Evolutionary conservation across 2,329 filamentous ascomycete species (phyloP), one percentile per base, ranked within the genome.

Genomic region (Didymella keratinophila): DNA sequence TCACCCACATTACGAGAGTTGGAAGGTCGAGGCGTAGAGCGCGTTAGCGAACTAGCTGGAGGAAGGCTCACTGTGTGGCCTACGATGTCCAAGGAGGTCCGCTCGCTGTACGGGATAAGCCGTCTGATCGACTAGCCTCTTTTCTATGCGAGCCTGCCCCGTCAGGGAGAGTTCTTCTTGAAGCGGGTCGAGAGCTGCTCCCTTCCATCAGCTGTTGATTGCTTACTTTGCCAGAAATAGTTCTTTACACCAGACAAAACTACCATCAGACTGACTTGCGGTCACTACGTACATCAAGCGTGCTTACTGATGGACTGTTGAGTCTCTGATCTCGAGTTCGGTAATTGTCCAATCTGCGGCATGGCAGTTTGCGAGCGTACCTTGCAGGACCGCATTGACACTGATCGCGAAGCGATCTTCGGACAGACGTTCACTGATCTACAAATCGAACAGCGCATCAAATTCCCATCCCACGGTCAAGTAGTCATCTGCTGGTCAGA

Each of bases 401-500:
- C 49, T 1, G 55, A 64, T 39, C 56, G 45, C 6, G 25, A 53
- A 36, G 59, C 59, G 6, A 65, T 66, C 27, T 65, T 65, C 16
- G 62, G 55, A 1, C 27, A 34, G 11, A 41, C 57, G 4, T 34
- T 50, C 23, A 65, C 47, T 16, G 44, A 25, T 4, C 25, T 63
- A 1, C 37, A 20, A 4, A 18, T 43, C 4, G 30, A 55, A 21
- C 49, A 61, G 2, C 20, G 28, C 1, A 53, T 68, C 6, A 42
- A 58, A 3, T 61, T 66, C 23, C 46, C 52, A 2, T 58, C 57
- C 9, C 56, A 47, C 0, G 43, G 51, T 5, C 25, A 63, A 16
- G 30, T 7, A 4, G 27, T 60, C 0, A n/a, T 11, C 4, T 60
- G 60, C 32, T 30, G 18, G n/a, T 63, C 60, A 2, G 52, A 63